These are phyloP conservation scores for Pluteus cervinus DNA, from an alignment of 768 basidiomycete genomes.

Conservation along the genomic window DNA sequence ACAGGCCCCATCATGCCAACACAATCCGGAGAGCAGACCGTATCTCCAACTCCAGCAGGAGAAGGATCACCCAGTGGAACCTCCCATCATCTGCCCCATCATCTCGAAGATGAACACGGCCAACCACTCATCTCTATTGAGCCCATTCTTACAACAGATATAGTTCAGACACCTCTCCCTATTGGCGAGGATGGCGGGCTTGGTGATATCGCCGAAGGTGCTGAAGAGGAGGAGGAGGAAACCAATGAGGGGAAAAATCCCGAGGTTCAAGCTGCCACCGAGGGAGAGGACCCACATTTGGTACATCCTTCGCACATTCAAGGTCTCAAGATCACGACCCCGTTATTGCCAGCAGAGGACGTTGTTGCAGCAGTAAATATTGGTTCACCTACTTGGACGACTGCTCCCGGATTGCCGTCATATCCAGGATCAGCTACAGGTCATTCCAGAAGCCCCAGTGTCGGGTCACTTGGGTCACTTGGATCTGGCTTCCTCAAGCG, in stretches of 20 bases:
- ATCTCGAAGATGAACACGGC: constrained; percentile 9
- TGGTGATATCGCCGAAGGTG: constrained; percentile 61
- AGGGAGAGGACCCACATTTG: constrained; percentile 16
- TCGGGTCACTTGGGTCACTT: no score
- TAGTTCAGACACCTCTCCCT: no score
- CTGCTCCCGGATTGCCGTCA: no score
- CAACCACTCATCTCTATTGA: constrained; percentile 35
- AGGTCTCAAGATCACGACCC: constrained; percentile 50
- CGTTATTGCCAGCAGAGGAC: constrained; percentile 22
- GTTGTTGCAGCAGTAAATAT: no score
- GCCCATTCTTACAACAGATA: constrained; percentile 46
- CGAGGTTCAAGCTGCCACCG: constrained; percentile 9
- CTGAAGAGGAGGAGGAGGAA: constrained; percentile 48
- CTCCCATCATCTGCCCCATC: constrained; percentile 5
- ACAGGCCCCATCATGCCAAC: neutral
- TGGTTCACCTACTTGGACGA: no score
- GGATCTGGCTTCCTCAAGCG: no score
- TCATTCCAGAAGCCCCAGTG: no score
- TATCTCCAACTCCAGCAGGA: no score
- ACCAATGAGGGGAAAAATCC: constrained; percentile 12
- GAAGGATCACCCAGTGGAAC: neutral
- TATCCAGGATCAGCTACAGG: no score
- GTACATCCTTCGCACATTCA: constrained; percentile 41
- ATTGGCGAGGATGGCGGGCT: constrained; percentile 28
- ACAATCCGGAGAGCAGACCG: no score